A percentile compares a stretch with the other conserved stretches of the same genome.
phyloP scores from a whole-genome alignment of 2,329 filamentous ascomycete genomes.

The Scopulariopsis brevicaulis region DNA sequence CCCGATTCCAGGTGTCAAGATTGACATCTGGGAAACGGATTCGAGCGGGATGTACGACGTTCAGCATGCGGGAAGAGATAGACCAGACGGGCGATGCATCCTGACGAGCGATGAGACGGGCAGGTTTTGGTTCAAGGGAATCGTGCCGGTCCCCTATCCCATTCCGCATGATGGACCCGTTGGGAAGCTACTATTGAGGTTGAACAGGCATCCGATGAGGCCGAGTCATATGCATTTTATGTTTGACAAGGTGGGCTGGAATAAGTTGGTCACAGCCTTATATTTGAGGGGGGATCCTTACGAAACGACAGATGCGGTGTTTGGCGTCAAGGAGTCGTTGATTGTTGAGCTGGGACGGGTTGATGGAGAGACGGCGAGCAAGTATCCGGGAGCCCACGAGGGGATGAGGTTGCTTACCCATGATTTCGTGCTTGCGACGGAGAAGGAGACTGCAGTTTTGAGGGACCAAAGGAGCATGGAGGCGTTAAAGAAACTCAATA shows the following conservation, averaged over 20 bases:
- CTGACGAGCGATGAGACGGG: conserved; percentile 15
- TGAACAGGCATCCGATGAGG: conserved; percentile 64
- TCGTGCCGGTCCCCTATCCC: conserved; percentile 74
- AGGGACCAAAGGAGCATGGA: conserved; percentile 52
- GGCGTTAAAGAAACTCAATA: conserved; percentile 54
- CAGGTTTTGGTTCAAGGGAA: conserved; percentile 71
- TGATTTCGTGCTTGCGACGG: conserved; percentile 67
- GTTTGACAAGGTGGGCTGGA: conserved; percentile 70
- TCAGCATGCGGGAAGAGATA: conserved; percentile 48
- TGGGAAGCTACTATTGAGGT: conserved; percentile 51
- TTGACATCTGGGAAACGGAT: conserved; percentile 75
- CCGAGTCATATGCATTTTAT: conserved; percentile 85
- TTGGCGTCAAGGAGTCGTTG: conserved; percentile 74
- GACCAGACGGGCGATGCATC: conserved; percentile 17
- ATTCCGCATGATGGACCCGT: conserved; percentile 80
- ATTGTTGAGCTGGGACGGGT: conserved; percentile 50
- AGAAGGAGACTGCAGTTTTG: conserved; percentile 55
- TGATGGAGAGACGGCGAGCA: conserved; percentile 37
- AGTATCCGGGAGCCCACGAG: conserved; percentile 49
- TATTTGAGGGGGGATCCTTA: conserved; percentile 72
- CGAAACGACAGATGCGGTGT: conserved; percentile 74
- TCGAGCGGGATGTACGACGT: conserved; percentile 65
- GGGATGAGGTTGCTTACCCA: conserved; percentile 54
- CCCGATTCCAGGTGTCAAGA: conserved; percentile 49
- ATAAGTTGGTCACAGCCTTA: conserved; percentile 73